phyloP scores from a whole-genome alignment of 768 basidiomycete species.

The Cyathus striatus region DNA sequence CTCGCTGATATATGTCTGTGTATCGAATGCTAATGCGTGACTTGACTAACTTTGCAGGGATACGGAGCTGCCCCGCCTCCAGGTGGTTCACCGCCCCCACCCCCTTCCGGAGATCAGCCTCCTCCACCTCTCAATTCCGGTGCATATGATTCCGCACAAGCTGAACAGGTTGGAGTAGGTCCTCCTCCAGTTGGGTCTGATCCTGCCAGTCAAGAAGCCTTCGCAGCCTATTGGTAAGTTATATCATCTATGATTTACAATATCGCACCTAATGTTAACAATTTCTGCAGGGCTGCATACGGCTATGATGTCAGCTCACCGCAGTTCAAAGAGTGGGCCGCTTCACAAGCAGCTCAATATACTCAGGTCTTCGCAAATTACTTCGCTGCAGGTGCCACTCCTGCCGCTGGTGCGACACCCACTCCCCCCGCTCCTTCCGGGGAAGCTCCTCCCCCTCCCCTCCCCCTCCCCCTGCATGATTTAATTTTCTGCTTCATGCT shows the following conservation, averaged over 20 bases:
- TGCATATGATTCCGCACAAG: conserved; percentile 13
- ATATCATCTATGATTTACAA: conserved; percentile 6
- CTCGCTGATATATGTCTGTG: not conserved
- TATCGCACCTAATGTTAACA: not conserved
- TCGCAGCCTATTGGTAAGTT: conserved; percentile 44
- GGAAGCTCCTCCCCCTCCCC: not conserved
- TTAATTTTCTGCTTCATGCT: too few relatives aligned
- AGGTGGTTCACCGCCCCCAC: conserved; percentile 40
- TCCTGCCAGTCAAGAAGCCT: conserved; percentile 29
- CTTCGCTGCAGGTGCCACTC: conserved; percentile 1
- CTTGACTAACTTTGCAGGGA: not conserved
- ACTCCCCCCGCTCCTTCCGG: not conserved
- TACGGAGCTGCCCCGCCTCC: conserved; percentile 26
- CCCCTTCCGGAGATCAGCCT: conserved; percentile 33
- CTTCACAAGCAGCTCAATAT: conserved; percentile 59
- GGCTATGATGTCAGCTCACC: conserved; percentile 75
- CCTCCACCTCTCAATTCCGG: conserved; percentile 29
- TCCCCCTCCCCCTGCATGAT: not conserved
- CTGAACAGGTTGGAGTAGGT: conserved; percentile 1
- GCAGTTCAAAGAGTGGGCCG: conserved; percentile 71
- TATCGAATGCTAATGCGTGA: not conserved
- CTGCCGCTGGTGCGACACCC: not conserved
- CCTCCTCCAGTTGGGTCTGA: conserved; percentile 5
- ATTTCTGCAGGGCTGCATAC: conserved; percentile 55
- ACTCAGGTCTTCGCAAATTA: conserved; percentile 57